Conservation (phyloP, 2,329 filamentous ascomycete species). For the Cladosporium austrohemisphaericum region DNA sequence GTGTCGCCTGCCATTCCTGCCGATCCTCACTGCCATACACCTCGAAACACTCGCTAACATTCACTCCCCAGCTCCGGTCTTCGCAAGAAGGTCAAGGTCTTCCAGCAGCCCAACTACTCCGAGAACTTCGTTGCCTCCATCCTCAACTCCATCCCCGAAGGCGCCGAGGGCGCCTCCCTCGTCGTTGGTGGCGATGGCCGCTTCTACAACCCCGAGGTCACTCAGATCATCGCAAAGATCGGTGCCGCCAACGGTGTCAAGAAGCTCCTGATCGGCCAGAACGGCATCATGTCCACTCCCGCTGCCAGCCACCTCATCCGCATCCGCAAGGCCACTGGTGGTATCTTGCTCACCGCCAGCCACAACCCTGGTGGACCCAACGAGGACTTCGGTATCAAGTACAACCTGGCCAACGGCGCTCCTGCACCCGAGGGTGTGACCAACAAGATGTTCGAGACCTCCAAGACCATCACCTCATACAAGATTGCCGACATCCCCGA, state of each 20-base stretch:
- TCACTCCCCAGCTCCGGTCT: conserved; percentile 72
- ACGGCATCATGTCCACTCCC: conserved; percentile 94
- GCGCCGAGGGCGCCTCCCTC: conserved; percentile 79
- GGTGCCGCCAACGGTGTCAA: conserved; percentile 95
- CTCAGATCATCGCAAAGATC: conserved; percentile 96
- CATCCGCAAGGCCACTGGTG: conserved; percentile 89
- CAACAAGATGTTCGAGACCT: conserved; percentile 93
- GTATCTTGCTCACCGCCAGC: conserved; percentile 92
- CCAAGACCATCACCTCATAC: conserved; percentile 86
- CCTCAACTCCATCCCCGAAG: conserved; percentile 93
- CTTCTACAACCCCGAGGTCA: conserved; percentile 94
- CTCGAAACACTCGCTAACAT: conserved; percentile 8
- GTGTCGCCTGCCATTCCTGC: too few relatives aligned
- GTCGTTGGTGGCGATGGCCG: conserved; percentile 97
- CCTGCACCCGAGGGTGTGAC: conserved; percentile 94
- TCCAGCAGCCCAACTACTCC: conserved; percentile 92
- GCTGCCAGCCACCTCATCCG: conserved; percentile 95
- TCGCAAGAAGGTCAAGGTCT: conserved; percentile 97
- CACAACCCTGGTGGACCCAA: conserved; percentile 98
- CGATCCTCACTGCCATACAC: too few relatives aligned
- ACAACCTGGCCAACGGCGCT: conserved; percentile 94
- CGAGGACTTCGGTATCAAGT: conserved; percentile 99
- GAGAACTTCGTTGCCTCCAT: conserved; percentile 94
- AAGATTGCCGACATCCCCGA: conserved; percentile 86
- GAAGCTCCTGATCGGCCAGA: conserved; percentile 94